Percentiles rank a stretch among this genome's conserved stretches.
Conservation (phyloP, 78 protist genomes). For the slime mould (Dictyostelium discoideum) region dicty_2.7 NC_007088.5:1573501-1574000, state of each 20-base stretch:
- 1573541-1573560: too few relatives aligned
- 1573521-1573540: too few relatives aligned
- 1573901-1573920: conserved; percentile 34
- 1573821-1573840: conserved; percentile 52
- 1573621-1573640: conserved; percentile 75
- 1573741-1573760: conserved; percentile 77
- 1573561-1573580: neutral
- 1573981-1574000: conserved; percentile 48
- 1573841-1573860: conserved; percentile 44
- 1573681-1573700: conserved; percentile 74
- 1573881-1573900: conserved; percentile 65
- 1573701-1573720: conserved; percentile 66
- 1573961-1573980: conserved; percentile 21
- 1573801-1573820: conserved; percentile 47
- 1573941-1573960: conserved; percentile 14
- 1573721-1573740: conserved; percentile 77
- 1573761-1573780: conserved; percentile 70
- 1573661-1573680: conserved; percentile 74
- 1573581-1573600: neutral
- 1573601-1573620: conserved; percentile 51
- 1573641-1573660: conserved; percentile 66
- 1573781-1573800: conserved; percentile 64
- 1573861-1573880: conserved; percentile 68
- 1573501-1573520: neutral
- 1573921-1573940: neutral